phyloP scores from a whole-genome alignment of 495 filamentous ascomycete species.

The Friedmanniomyces simplex region DNA sequence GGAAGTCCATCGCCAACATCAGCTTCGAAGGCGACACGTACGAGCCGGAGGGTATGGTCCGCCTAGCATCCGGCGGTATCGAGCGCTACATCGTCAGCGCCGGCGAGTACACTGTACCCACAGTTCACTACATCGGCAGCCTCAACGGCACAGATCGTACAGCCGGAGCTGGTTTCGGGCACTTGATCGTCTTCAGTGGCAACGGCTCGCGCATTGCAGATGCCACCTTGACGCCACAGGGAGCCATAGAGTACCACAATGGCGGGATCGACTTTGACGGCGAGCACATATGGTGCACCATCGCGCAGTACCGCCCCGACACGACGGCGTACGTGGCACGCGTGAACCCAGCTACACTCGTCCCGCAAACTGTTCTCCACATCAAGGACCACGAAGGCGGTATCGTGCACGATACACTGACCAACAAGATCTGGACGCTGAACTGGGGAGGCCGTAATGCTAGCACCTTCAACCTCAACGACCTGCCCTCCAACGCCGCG shows the following conservation, averaged over 20 bases:
- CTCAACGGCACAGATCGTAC: conserved; percentile 10
- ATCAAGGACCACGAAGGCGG: conserved; percentile 6
- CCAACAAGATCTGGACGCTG: not conserved
- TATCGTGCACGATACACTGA: conserved; percentile 2
- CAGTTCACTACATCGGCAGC: not conserved
- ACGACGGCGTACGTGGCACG: conserved; percentile 1
- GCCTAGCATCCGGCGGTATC: not conserved
- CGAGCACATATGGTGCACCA: conserved; percentile 3
- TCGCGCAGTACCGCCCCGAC: conserved; percentile 10
- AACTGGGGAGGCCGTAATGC: conserved; percentile 10
- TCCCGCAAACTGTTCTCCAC: not conserved
- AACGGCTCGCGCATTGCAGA: conserved; percentile 4
- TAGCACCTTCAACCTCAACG: not conserved
- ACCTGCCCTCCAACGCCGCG: not conserved
- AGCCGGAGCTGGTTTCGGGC: conserved; percentile 6
- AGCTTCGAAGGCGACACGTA: conserved; percentile 2
- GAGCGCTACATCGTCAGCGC: conserved; percentile 10
- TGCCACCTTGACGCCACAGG: conserved; percentile 1
- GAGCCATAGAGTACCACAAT: conserved; percentile 11
- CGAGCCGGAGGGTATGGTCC: conserved; percentile 9
- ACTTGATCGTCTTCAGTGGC: conserved; percentile 8
- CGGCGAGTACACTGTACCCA: not conserved
- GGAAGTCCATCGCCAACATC: conserved; percentile 9
- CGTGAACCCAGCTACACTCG: not conserved
- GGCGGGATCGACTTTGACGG: conserved; percentile 5